phyloP scores from a whole-genome alignment of 2,329 filamentous ascomycete genomes.

The Hymenotorrendiella dingleyae region DNA sequence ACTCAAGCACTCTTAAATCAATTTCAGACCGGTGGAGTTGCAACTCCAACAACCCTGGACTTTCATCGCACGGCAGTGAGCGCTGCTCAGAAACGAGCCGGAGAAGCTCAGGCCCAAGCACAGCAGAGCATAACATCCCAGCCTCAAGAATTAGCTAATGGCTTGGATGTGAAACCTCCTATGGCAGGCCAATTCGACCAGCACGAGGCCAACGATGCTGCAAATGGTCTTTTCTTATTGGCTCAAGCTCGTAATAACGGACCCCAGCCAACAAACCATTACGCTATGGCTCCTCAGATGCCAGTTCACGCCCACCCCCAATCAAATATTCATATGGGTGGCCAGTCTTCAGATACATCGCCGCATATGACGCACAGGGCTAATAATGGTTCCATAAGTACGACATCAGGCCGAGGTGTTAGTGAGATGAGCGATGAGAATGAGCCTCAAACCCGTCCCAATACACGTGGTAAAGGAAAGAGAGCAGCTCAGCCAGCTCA shows the following conservation, averaged over 20 bases:
- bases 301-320: constrained; percentile 27
- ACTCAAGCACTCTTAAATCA: constrained; percentile 77
- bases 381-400: constrained; percentile 39
- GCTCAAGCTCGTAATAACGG: constrained; percentile 65
- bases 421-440: constrained; percentile 70
- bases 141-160: constrained; percentile 39
- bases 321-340: constrained; percentile 17
- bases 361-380: constrained; percentile 43
- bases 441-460: constrained; percentile 57
- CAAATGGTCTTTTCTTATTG: constrained; percentile 88
- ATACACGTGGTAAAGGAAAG: constrained; percentile 63
- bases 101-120: constrained; percentile 34
- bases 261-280: constrained; percentile 35
- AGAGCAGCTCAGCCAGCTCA: constrained; percentile 44
- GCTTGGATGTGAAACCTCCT: constrained; percentile 36
- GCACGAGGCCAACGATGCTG: constrained; percentile 87
- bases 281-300: constrained; percentile 27
- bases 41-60: constrained; percentile 85
- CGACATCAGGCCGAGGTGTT: constrained; percentile 42
- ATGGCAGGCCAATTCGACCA: constrained; percentile 68
- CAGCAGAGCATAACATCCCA: constrained; percentile 41
- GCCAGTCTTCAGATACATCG: constrained; percentile 31
- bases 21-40: constrained; percentile 66
- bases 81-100: constrained; percentile 62
- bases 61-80: constrained; percentile 91